These are phyloP conservation scores for Polysphondylium violaceum DNA, from an alignment of 78 protist species.

Conservation along the genomic window DNA sequence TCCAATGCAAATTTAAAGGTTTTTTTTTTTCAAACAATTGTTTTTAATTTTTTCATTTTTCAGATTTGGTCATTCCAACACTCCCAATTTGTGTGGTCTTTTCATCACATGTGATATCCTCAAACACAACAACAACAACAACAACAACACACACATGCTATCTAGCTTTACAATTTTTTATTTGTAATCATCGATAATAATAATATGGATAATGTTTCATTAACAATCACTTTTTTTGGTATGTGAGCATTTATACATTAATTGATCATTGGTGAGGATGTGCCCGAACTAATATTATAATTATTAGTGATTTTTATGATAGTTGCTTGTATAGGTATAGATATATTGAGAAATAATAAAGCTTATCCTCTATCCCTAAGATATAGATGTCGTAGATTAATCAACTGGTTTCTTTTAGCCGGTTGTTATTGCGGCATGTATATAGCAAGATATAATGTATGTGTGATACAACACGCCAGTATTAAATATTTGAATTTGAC, in stretches of 20 bases:
- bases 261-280: too few species aligned
- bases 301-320: background rate
- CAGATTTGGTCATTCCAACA: background rate
- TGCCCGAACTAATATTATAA: too few species aligned
- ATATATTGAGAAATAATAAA: background rate
- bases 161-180: background rate
- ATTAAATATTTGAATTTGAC: too few species aligned
- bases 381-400: background rate
- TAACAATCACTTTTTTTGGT: too few species aligned
- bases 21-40: background rate
- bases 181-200: too few species aligned
- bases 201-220: background rate
- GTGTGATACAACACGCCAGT: background rate
- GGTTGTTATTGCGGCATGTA: background rate
- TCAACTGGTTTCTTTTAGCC: constrained; percentile 8
- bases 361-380: background rate
- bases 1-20: background rate
- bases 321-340: background rate
- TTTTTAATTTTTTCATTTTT: too few species aligned
- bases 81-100: background rate
- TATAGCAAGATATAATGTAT: constrained; percentile 50
- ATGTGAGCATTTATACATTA: too few species aligned
- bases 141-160: too few species aligned
- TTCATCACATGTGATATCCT: background rate
- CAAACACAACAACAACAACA: too few species aligned